Evolutionary conservation across 306 rosid genomes (phyloP).

Genomic region (Citrullus amarus): DNA sequence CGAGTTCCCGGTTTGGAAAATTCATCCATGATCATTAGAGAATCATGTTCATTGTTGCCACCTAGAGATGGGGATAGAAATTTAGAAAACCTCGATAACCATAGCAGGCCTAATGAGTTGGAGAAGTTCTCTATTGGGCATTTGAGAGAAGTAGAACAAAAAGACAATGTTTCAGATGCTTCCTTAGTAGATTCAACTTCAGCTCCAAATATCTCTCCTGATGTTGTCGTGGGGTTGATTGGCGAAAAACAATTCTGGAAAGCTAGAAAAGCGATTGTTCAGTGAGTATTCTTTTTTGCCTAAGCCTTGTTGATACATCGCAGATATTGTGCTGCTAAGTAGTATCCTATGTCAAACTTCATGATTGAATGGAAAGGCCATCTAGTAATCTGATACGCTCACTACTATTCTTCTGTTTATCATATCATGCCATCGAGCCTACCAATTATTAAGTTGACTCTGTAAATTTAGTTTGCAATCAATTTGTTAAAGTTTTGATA

Average conservation of each 20-base stretch:
- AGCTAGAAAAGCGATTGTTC: constrained; percentile 45
- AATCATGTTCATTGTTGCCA: constrained; percentile 9
- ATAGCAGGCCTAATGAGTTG: constrained; percentile 13
- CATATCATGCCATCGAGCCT: neutral
- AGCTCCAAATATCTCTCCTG: constrained; percentile 30
- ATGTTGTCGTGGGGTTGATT: constrained; percentile 37
- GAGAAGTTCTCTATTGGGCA: constrained; percentile 18
- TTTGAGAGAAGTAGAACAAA: constrained; percentile 13
- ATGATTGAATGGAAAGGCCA: neutral
- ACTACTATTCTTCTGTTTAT: neutral
- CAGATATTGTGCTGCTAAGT: neutral
- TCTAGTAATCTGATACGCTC: neutral
- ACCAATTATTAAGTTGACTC: neutral
- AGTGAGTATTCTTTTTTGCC: constrained; percentile 34
- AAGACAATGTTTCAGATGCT: constrained; percentile 15
- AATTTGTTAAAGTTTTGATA: too few species aligned
- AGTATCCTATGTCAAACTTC: neutral
- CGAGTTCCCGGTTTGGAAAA: neutral
- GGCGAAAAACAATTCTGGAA: constrained; percentile 59
- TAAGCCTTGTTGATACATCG: neutral
- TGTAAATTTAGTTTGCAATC: neutral
- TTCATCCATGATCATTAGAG: constrained; percentile 7
- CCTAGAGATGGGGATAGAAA: constrained; percentile 17
- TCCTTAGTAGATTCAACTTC: constrained; percentile 13
- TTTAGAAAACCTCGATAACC: constrained; percentile 16